A percentile compares a stretch with the other conserved stretches of the same genome.
Conservation (phyloP, 1,139 yeast species). For the Protomyces gravidus region DNA sequence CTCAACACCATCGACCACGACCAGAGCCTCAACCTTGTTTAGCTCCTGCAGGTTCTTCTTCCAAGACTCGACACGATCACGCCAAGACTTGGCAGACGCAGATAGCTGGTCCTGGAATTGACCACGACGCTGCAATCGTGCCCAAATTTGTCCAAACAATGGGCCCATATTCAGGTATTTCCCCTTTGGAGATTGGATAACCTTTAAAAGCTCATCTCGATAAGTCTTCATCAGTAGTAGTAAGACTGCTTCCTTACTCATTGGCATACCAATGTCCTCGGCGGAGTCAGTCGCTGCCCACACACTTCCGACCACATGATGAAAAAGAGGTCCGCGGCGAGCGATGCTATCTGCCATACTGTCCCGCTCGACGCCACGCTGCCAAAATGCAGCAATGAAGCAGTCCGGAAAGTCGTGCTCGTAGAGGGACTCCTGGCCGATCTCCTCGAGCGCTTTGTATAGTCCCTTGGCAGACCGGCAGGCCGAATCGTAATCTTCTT, state of each 20-base stretch:
- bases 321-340: conserved; percentile 7
- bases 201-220: neutral
- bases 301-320: conserved; percentile 1
- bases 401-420: conserved; percentile 20
- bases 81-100: neutral
- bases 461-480: conserved; percentile 14
- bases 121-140: neutral
- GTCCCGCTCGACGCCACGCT: conserved; percentile 12
- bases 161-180: neutral
- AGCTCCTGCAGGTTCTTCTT: neutral
- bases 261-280: neutral
- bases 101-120: neutral
- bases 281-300: conserved; percentile 10
- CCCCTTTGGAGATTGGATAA: neutral
- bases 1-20: neutral
- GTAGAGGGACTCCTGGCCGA: conserved; percentile 4
- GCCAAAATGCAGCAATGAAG: conserved; percentile 19
- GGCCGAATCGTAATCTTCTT: conserved; percentile 9
- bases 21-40: neutral
- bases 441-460: conserved; percentile 16
- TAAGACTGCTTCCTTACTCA: conserved; percentile 1
- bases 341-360: neutral
- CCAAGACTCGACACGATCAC: neutral
- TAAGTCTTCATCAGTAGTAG: conserved; percentile 7
- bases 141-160: neutral